Conservation (phyloP, 2,329 filamentous ascomycete genomes). For the Cryphonectria japonica region DNA sequence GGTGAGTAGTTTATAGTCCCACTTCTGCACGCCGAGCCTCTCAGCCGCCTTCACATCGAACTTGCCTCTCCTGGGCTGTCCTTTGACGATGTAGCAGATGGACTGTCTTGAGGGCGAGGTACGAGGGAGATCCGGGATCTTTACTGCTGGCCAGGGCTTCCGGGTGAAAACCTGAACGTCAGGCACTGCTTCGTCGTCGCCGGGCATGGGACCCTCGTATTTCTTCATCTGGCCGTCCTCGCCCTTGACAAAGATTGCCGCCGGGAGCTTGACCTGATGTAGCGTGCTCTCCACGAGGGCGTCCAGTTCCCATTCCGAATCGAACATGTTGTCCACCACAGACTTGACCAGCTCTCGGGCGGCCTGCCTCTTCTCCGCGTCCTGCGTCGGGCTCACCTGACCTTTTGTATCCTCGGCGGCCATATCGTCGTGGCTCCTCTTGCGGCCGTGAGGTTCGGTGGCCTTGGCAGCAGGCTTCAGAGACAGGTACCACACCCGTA, state of each 20-base stretch:
- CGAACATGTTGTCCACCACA: slow-evolving; percentile 77
- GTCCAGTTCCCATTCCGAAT: slow-evolving; percentile 75
- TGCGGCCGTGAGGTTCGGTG: slow-evolving; percentile 36
- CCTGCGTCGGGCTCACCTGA: slow-evolving; percentile 33
- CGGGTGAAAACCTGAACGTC: slow-evolving; percentile 74
- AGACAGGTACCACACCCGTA: slow-evolving; percentile 85
- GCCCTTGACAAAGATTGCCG: slow-evolving; percentile 71
- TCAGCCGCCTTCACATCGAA: slow-evolving; percentile 72
- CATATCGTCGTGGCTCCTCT: slow-evolving; percentile 49
- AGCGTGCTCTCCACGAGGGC: slow-evolving; percentile 69
- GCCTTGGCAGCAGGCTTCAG: slow-evolving; percentile 37
- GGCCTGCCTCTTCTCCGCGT: slow-evolving; percentile 39
- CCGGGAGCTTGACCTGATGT: slow-evolving; percentile 67
- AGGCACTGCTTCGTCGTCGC: slow-evolving; percentile 52
- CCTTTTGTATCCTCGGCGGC: slow-evolving; percentile 35
- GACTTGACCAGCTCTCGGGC: slow-evolving; percentile 58
- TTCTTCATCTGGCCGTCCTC: slow-evolving; percentile 65
- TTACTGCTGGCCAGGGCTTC: slow-evolving; percentile 77
- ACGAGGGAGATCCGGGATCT: slow-evolving; percentile 66
- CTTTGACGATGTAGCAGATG: slow-evolving; percentile 85
- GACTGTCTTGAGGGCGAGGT: slow-evolving; percentile 69
- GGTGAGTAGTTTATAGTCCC: slow-evolving; percentile 63
- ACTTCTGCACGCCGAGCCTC: slow-evolving; percentile 63
- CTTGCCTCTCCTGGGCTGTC: slow-evolving; percentile 75
- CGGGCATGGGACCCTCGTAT: slow-evolving; percentile 71